Evolutionary conservation across 306 rosid genomes (phyloP), one percentile per base, ranked within the genome.

Genomic region (Cotoneaster glaucophyllus): DNA sequence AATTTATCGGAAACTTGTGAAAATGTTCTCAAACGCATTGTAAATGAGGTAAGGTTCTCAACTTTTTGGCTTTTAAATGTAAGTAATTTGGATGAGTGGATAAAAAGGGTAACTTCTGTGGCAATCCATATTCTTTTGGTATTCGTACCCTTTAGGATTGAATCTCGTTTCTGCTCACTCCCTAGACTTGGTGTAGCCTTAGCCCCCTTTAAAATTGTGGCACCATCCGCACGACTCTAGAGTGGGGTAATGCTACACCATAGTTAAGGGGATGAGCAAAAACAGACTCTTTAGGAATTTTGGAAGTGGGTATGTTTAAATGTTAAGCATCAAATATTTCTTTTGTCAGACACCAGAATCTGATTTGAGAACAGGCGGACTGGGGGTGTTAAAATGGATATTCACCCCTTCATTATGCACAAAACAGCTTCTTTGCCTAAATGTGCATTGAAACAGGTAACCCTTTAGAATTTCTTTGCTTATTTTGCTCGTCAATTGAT

Each of bases 361-460:
- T 57, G 80, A 87, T 64, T 69, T 83, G 61, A 67, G 62, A 80
- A 71, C 18, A 31, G 77, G 44, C 74, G 86, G 85, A 71, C 74
- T 74, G 8, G 82, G 80, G 75, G 73, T 87, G 77, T 76, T 72
- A 31, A 82, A 80, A 81, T 85, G 87, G 85, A 88, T 78, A 67
- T 85, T 79, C 69, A 6, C 24, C 74, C 88, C 29, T 88, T 87
- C 70, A 80, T 90, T 57, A 25, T 17, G 37, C 88, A 87, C 43
- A 90, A 87, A 87, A 82, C 81, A 74, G 87, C 90, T 76, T 37
- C 69, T 70, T 62, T 82, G 83, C 73, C 81, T 41, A 83, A 86
- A 79, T 84, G 82, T 69, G 77, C 87, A 58, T 83, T 94, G 76
- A 80, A 83, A 80, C 85, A 88, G 96, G 98, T 91, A 57, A 10